These are phyloP conservation scores for Clarireedia paspali DNA, from an alignment of 2,329 filamentous ascomycete species.

Conservation along the genomic window DNA sequence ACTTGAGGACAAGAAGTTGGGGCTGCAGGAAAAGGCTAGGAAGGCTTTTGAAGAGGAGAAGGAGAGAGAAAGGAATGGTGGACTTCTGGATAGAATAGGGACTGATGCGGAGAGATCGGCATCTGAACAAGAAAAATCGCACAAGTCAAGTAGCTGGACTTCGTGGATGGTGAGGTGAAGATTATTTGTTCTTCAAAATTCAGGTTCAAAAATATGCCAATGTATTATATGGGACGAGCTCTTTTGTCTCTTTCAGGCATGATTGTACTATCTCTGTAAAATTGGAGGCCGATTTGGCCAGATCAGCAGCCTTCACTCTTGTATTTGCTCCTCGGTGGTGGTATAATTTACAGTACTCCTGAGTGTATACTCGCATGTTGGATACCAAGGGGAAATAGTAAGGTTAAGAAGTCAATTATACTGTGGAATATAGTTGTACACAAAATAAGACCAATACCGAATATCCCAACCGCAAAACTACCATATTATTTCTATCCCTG, in stretches of 20 bases:
- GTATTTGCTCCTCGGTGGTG: background rate
- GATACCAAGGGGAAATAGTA: background rate
- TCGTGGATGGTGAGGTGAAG: constrained; percentile 21
- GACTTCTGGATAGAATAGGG: constrained; percentile 25
- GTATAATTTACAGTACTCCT: background rate
- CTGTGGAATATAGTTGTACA: background rate
- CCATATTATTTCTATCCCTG: too few species aligned
- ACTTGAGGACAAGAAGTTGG: constrained; percentile 25
- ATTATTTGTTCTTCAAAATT: background rate
- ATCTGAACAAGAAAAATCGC: constrained; percentile 10
- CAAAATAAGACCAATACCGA: background rate
- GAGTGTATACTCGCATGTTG: background rate
- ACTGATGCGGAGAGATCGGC: constrained; percentile 7
- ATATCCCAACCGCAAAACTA: too few species aligned
- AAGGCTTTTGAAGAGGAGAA: constrained; percentile 26
- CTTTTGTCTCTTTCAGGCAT: constrained; percentile 15
- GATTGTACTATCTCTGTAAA: constrained; percentile 6
- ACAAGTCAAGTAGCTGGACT: constrained; percentile 21
- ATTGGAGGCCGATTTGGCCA: background rate
- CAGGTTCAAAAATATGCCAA: background rate
- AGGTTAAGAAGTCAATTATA: background rate
- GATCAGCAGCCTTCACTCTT: background rate
- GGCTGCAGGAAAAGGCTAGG: constrained; percentile 20
- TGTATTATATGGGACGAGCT: constrained; percentile 24
- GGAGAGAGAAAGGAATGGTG: constrained; percentile 24